Base-by-base conservation (phyloP, 805 yeast species). In the Lachancea sp. region DNA sequence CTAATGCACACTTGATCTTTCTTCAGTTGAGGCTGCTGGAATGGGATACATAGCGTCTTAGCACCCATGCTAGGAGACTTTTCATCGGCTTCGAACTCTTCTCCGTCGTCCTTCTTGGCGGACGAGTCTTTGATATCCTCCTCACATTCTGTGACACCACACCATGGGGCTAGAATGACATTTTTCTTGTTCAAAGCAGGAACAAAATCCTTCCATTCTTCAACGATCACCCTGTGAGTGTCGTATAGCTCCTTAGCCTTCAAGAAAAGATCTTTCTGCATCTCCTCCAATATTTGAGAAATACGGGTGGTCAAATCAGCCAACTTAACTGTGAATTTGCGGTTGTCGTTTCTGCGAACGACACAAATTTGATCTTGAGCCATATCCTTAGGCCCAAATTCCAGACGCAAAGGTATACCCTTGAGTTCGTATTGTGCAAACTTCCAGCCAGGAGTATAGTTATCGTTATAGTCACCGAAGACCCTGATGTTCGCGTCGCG, bases 41-140 rank as follows among this genome's bases (percentile, higher is more conserved):
- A 80, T 50, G 98, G 98, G 64, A 89, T 89, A 77, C 99, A 92
- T 66, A 92, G 74, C 16, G 96, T 83, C 73, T 92, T 92, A 51
- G 99, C 99, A 61, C 99, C 99, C 99, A 92, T 92, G 38, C 94
- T 80, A 61, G 99, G 99, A 18, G 98, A 87, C 65, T 85, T 83
- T 60, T 92, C 97, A 61, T 92, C 99, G 36, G 72, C 82, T 63
- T 84, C 96, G 52, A 78, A 86, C 51, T 84, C 95, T 48, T 83
- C 90, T 51, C 87, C 83, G 54, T 78, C 80, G 60, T 82, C 83
- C 60, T 80, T 77, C 65, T 74, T 80, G 31, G 78, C 72, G 31
- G 95, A 87, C 33, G 86, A 72, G 35, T 89, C 96, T 75, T 94
- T 92, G 67, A 92, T 94, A 54, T 84, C 90, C 54, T 92, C 98